Evolutionary conservation across 257 asterid species (phyloP), one percentile per base, ranked within the genome.

Genomic region (Rehmannia glutinosa): DNA sequence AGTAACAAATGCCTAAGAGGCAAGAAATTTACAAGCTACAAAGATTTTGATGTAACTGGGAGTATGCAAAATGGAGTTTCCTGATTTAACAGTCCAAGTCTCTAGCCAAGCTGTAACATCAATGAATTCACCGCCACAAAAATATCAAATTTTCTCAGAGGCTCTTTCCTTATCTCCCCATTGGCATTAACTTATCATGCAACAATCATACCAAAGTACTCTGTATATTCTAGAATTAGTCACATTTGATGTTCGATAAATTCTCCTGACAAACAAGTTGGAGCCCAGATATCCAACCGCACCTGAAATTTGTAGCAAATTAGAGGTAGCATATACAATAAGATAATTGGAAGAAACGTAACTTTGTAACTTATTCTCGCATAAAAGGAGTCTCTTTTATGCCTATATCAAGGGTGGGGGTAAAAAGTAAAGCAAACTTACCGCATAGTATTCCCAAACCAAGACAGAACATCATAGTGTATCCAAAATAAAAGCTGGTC

Each of bases 231-330:
- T 38, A 64, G 66, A 69, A 73, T 67, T 79, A 92, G 80, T 93
- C 97, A 51, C 95, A 84, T 79, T 93, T 93, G 84, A 93, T 93
- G 87, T 93, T 93, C 73, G 88, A 87, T 93, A 93, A 69, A 93
- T 93, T 86, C 97, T 90, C 86, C 97, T 79, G 62, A 93, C 98
- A 39, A 93, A 93, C 71, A 87, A 81, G 83, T 87, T 86, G 46
- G 98, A 93, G 64, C 98, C 98, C 67, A 93, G 80, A 61, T 77
- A 83, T 62, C 98, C 98, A 75, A 93, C 93, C 36, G 98, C 98
- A 66, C 98, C 98, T 93, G 90, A 70, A 75, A 75, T 60, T 67
- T n/a, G 13, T 17, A 9, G 10, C 45, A 46, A n/a, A 55, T 51
- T 57, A 61, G 63, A n/a, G n/a, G n/a, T n/a, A n/a, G n/a, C n/a